Conservation (phyloP, 345 rosid species). For the Hirschfeldia incana region DNA sequence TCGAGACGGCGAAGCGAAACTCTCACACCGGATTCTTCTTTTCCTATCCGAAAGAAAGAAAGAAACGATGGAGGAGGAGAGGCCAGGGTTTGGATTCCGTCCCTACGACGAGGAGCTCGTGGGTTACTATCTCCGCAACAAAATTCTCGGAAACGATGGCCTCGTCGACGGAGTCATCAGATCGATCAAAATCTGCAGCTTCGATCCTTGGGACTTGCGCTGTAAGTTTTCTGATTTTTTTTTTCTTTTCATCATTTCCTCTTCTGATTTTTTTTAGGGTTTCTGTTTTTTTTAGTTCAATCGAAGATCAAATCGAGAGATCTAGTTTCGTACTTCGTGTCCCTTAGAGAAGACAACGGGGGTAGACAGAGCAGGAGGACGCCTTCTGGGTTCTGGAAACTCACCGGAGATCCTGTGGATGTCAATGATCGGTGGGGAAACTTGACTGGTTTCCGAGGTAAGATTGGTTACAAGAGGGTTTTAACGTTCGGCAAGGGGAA, state of each 20-base stretch:
- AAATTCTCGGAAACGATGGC: constrained; percentile 29
- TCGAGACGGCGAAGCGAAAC: constrained; percentile 2
- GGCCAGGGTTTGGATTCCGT: constrained; percentile 45
- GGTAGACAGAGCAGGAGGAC: constrained; percentile 40
- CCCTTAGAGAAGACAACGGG: constrained; percentile 16
- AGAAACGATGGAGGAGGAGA: not conserved
- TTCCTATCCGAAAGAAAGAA: not conserved
- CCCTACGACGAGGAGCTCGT: constrained; percentile 56
- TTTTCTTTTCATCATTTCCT: not conserved
- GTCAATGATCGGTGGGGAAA: constrained; percentile 18
- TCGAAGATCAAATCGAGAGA: constrained; percentile 33
- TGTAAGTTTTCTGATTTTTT: constrained; percentile 13
- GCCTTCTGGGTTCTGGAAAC: constrained; percentile 43
- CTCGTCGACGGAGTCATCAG: constrained; percentile 13
- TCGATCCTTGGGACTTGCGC: constrained; percentile 57
- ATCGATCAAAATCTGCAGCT: constrained; percentile 43
- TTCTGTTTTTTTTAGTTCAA: not conserved
- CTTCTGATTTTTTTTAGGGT: not conserved
- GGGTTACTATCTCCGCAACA: constrained; percentile 37
- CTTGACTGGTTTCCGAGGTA: not conserved
- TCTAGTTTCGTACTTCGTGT: constrained; percentile 43
- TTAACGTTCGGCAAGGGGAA: constrained; percentile 30
- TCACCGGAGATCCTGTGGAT: constrained; percentile 23
- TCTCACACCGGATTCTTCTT: not conserved
- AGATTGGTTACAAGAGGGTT: constrained; percentile 45